Evolutionary conservation across 2,329 filamentous ascomycete genomes (phyloP), one percentile per base, ranked within the genome.

Genomic region (Botrytis medusae): DNA sequence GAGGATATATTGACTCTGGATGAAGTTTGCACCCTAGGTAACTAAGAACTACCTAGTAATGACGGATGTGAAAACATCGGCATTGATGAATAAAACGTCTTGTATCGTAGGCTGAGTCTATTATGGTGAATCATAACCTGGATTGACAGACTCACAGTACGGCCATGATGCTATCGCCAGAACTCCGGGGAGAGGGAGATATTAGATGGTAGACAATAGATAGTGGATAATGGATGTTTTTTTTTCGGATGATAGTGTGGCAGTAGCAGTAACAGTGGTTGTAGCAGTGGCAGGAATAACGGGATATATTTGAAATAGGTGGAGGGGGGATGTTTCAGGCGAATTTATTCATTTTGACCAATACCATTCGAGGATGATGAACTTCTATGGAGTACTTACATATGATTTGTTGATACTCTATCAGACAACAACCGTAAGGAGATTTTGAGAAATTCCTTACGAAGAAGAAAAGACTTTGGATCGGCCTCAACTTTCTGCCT

Each of bases 261-360:
- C 61, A 67, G 61, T 67, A 44, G 29, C 48, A 51, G 25, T 54
- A 42, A 12, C 40, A 42, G 40, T 42, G 2, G 40, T 2, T 2
- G 40, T 40, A 40, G 40, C 40, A 51, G 48, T 51, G 20, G 40
- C 65, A 22, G 69, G 29, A 37, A 63, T 40, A 42, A 57, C 34
- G 20, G 44, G 54, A 46, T 29, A 37, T 54, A 57, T 54, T 65
- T 67, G 70, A 72, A 40, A 67, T 48, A 48, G 70, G 40, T 54
- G 25, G 25, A 54, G 51, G 51, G 51, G 51, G 70, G 25, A 54
- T 72, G 70, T 72, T 60, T 72, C 70, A 72, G 70, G 70, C 61
- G 61, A 72, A 59, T 42, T 32, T 40, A 68, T 68, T 51, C 48
- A 32, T 32, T n/a, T 34, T 22, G 34, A 40, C 69, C 57, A 71